phyloP scores from a whole-genome alignment of 2,329 filamentous ascomycete species.

The Domatiomyces globalis region DNA sequence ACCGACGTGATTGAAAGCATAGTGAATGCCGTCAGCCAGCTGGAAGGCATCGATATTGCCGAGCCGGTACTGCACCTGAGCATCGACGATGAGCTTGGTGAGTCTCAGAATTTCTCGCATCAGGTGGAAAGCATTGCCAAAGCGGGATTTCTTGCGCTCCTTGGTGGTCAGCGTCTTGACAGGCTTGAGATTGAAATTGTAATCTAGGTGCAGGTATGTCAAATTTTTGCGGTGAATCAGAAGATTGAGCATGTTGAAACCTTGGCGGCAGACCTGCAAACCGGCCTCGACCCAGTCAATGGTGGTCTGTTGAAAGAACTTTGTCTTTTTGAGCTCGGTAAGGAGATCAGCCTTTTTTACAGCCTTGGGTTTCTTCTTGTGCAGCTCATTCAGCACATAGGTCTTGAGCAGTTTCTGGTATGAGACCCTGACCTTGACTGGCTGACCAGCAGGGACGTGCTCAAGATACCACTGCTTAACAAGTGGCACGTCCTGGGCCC shows the following conservation, averaged over 20 bases:
- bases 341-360: constrained; percentile 89
- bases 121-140: constrained; percentile 96
- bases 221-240: constrained; percentile 97
- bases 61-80: constrained; percentile 91
- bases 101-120: constrained; percentile 95
- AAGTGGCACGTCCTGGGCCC: constrained; percentile 88
- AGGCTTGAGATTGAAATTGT: constrained; percentile 98
- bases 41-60: constrained; percentile 99
- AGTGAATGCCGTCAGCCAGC: constrained; percentile 94
- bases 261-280: constrained; percentile 92
- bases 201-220: constrained; percentile 94
- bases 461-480: constrained; percentile 99
- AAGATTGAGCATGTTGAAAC: constrained; percentile 98
- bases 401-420: constrained; percentile 97
- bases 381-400: constrained; percentile 88
- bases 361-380: constrained; percentile 89
- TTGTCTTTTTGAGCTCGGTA: constrained; percentile 81
- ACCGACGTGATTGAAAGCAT: constrained; percentile 97
- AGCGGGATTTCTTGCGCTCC: constrained; percentile 97
- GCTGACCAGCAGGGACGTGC: constrained; percentile 78
- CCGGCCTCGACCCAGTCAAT: constrained; percentile 99
- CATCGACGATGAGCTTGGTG: constrained; percentile 95
- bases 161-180: constrained; percentile 98
- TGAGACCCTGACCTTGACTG: constrained; percentile 92
- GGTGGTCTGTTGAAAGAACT: constrained; percentile 98